Percentiles rank a stretch among this genome's conserved stretches.
These are phyloP conservation scores for Vinca major DNA, from an alignment of 305 asterid species.

Conservation along the genomic window DNA sequence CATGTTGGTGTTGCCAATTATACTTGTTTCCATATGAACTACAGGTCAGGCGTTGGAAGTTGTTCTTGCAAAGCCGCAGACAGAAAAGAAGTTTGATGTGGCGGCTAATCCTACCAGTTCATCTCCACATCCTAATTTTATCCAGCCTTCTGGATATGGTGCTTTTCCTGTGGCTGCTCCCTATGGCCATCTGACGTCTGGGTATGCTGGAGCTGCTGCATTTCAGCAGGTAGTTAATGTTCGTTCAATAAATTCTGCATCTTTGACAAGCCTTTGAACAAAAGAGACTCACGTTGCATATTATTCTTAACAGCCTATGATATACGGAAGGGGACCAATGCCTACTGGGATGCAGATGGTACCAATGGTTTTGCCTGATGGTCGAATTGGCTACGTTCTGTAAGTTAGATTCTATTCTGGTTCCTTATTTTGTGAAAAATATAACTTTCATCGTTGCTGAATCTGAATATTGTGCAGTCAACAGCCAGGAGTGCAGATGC, in stretches of 20 bases:
- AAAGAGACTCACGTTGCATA: conserved; percentile 10
- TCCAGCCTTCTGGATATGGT: conserved; percentile 71
- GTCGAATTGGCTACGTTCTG: conserved; percentile 94
- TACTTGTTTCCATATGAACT: conserved; percentile 10
- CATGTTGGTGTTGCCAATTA: conserved; percentile 9
- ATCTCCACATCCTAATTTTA: conserved; percentile 49
- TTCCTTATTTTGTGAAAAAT: background rate
- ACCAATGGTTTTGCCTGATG: conserved; percentile 98
- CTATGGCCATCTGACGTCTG: conserved; percentile 55
- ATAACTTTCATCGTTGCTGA: background rate
- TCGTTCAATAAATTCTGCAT: background rate
- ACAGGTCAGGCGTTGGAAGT: conserved; percentile 80
- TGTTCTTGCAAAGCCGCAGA: conserved; percentile 94
- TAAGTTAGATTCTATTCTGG: conserved; percentile 36
- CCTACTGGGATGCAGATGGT: conserved; percentile 99
- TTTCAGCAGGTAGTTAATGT: conserved; percentile 63
- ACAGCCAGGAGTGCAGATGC: conserved; percentile 38
- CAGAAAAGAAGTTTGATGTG: conserved; percentile 66
- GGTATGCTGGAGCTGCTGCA: conserved; percentile 63
- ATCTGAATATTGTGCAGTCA: conserved; percentile 25
- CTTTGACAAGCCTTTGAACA: background rate
- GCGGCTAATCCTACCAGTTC: conserved; percentile 47
- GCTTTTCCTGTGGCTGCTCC: conserved; percentile 71
- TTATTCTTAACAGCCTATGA: conserved; percentile 63
- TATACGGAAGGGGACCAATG: conserved; percentile 91